Percentiles rank a stretch among this genome's conserved stretches.
phyloP scores from a whole-genome alignment of 202 grass and related monocot genomes.

The Tripidium arundinaceum region DNA sequence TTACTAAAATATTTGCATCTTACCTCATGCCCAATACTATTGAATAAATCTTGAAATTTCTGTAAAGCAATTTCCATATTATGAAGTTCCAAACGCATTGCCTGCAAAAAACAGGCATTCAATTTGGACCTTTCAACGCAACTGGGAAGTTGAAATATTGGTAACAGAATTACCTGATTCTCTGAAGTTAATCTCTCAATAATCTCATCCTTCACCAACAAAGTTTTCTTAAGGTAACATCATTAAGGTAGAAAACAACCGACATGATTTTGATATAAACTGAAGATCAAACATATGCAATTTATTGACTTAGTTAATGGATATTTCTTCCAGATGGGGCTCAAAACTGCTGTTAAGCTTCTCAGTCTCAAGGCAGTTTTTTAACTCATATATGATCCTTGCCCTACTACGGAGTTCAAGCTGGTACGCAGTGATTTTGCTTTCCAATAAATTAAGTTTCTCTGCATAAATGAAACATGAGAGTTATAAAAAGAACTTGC shows the following conservation, averaged over 20 bases:
- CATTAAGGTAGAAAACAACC: conserved; percentile 49
- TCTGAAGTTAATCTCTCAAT: conserved; percentile 71
- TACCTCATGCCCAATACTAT: conserved; percentile 48
- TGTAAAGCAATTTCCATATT: conserved; percentile 56
- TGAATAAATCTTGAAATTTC: conserved; percentile 56
- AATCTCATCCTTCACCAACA: conserved; percentile 67
- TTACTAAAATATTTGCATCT: conserved; percentile 1
- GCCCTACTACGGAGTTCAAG: conserved; percentile 62
- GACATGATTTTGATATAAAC: conserved; percentile 8
- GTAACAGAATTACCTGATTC: conserved; percentile 55
- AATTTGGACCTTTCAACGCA: conserved; percentile 3
- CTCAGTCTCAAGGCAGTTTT: conserved; percentile 51
- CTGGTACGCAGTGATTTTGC: conserved; percentile 56
- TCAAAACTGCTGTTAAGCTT: conserved; percentile 58
- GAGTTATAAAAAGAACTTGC: conserved; percentile 27
- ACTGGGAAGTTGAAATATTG: background rate
- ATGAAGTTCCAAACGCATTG: conserved; percentile 53
- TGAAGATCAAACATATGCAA: background rate
- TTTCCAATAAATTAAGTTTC: conserved; percentile 61
- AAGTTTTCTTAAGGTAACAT: conserved; percentile 60
- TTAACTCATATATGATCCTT: conserved; percentile 59
- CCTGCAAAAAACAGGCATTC: conserved; percentile 31
- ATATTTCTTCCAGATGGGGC: conserved; percentile 78
- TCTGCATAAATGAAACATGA: conserved; percentile 42
- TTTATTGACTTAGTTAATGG: conserved; percentile 31